phyloP scores from a whole-genome alignment of 805 yeast species.

The Wickerhamiella parazyma region DNA sequence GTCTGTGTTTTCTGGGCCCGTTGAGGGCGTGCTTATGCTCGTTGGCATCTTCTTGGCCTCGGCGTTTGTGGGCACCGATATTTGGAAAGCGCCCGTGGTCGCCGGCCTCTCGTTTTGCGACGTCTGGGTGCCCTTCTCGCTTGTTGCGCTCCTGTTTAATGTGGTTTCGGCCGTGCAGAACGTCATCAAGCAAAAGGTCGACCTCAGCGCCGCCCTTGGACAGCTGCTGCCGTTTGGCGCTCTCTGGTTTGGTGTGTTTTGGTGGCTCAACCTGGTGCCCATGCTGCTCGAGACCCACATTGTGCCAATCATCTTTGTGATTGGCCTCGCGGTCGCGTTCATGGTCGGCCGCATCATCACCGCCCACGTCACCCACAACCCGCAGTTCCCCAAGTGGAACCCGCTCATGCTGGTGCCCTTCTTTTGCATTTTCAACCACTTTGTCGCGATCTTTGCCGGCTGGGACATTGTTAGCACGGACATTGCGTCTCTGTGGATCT shows the following conservation, averaged over 20 bases:
- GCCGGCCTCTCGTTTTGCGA: constrained; percentile 31
- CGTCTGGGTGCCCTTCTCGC: constrained; percentile 17
- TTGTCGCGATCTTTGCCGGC: constrained; percentile 33
- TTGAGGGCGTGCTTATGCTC: constrained; percentile 74
- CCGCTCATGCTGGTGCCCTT: constrained; percentile 42
- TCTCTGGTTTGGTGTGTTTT: constrained; percentile 38
- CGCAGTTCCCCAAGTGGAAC: constrained; percentile 50
- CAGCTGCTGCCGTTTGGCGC: constrained; percentile 48
- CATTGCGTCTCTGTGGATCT: constrained; percentile 34
- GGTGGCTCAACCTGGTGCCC: constrained; percentile 38
- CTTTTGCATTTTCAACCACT: constrained; percentile 54
- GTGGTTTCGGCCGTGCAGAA: constrained; percentile 44
- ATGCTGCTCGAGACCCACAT: constrained; percentile 24
- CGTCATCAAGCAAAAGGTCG: constrained; percentile 31
- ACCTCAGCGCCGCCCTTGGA: constrained; percentile 27
- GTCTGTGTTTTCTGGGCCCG: constrained; percentile 81
- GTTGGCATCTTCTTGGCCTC: constrained; percentile 42
- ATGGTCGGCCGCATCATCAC: constrained; percentile 83
- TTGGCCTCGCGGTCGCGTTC: constrained; percentile 67
- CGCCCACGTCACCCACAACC: constrained; percentile 70
- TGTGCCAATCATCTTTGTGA: constrained; percentile 49
- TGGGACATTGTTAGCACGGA: constrained; percentile 31
- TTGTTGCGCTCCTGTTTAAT: constrained; percentile 40
- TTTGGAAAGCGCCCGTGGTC: constrained; percentile 41
- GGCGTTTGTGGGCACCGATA: constrained; percentile 52